phyloP scores from a whole-genome alignment of 306 rosid species.

The Vicia faba region DNA sequence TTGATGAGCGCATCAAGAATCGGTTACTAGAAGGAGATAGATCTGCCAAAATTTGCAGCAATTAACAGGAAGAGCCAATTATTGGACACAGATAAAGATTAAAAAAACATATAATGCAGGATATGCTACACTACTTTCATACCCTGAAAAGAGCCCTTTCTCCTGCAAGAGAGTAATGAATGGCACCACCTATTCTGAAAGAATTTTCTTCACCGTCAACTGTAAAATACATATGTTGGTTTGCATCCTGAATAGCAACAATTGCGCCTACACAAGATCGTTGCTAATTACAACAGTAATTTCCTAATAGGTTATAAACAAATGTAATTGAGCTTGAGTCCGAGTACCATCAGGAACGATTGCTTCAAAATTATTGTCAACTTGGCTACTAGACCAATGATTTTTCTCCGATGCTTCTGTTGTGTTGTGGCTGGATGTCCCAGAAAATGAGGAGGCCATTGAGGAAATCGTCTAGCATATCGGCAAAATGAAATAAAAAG shows the following conservation, averaged over 20 bases:
- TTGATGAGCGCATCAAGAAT: constrained; percentile 8
- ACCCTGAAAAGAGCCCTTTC: constrained; percentile 96
- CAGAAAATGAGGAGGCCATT: constrained; percentile 66
- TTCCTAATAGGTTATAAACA: constrained; percentile 34
- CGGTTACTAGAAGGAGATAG: neutral
- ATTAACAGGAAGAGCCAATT: constrained; percentile 8
- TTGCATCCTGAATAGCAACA: constrained; percentile 86
- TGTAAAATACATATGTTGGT: constrained; percentile 83
- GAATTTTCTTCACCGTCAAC: constrained; percentile 68
- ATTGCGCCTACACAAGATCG: constrained; percentile 70
- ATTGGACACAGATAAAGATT: neutral
- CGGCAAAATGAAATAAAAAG: constrained; percentile 38
- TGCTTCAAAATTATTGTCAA: constrained; percentile 51
- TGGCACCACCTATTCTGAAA: constrained; percentile 63
- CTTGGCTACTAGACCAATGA: constrained; percentile 44
- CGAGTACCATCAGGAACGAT: constrained; percentile 76
- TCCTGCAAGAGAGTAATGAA: constrained; percentile 91
- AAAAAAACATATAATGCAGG: neutral
- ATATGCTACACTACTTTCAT: constrained; percentile 33
- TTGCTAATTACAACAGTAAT: constrained; percentile 42
- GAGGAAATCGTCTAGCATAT: constrained; percentile 68
- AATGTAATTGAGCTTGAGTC: constrained; percentile 31
- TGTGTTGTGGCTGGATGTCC: constrained; percentile 42
- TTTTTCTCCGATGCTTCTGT: constrained; percentile 42
- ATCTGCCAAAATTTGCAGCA: constrained; percentile 29